Evolutionary conservation across 352 stramenopile genomes (phyloP), one percentile per base, ranked within the genome.

Genomic region (Phytophthora palmivora): DNA sequence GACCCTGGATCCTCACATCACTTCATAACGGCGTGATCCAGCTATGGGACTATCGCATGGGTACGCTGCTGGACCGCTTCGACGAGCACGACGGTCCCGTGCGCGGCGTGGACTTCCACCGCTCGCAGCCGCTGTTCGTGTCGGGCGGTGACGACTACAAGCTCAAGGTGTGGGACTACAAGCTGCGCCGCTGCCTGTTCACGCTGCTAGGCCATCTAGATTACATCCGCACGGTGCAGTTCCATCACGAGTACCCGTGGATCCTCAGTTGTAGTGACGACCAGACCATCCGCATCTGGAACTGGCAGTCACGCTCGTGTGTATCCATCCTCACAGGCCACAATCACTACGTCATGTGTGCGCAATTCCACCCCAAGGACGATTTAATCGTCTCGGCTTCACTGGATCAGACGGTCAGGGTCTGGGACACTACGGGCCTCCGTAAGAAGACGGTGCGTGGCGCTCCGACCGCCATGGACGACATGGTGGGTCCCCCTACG

Each of bases 291-390:
- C 87, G 98, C 51, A 97, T 99, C 67, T 99, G 98, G 98, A 99
- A 99, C 88, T 99, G 98, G 94, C 96, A 99, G 77, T 98, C 92
- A 55, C 90, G 98, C 48, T 98, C 91, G 19, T 99, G 97, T 80
- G 91, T 99, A 24, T 98, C 94, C n/a, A 98, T 99, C 39, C 87
- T 99, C 57, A 99, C 97, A 36, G 98, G 98, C 32, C 98, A 99
- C 84, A 99, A 99, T 74, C 97, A 99, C 88, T 99, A 99, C 77
- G 97, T 99, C 63, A 99, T 99, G 98, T 99, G 97, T 78, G 98
- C 97, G 0, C 74, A 88, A n/a, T 99, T 99, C 81, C 98, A 99
- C 82, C 97, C 97, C 3, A 98, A 98, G 69, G 97, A 99, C 70
- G 97, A 99, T 82, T 84, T 99, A n/a, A 98, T 99, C 65, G 97